A percentile compares a stretch with the other conserved stretches of the same genome.
These are phyloP conservation scores for Echium plantagineum DNA, from an alignment of 257 asterid species.

Conservation along the genomic window DNA sequence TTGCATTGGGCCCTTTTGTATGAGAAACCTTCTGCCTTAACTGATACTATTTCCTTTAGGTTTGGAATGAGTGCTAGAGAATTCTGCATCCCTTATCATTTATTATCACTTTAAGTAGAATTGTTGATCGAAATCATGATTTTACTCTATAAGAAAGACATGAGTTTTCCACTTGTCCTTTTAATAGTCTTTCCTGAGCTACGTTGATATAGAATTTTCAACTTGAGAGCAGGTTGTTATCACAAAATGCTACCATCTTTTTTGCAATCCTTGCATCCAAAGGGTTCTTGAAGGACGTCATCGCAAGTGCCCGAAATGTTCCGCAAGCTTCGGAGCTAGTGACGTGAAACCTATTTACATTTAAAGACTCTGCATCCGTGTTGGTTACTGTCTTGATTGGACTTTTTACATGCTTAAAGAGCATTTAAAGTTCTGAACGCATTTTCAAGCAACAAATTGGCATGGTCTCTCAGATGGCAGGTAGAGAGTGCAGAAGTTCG, in stretches of 20 bases:
- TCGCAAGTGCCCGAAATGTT: conserved; percentile 91
- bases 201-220: neutral
- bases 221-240: conserved; percentile 66
- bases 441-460: neutral
- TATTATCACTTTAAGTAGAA: too few relatives aligned
- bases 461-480: neutral
- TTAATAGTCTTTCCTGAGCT: neutral
- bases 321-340: conserved; percentile 69
- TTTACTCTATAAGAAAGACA: neutral
- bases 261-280: conserved; percentile 83
- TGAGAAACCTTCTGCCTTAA: too few relatives aligned
- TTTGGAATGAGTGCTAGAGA: too few relatives aligned
- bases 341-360: conserved; percentile 93
- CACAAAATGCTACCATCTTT: conserved; percentile 90
- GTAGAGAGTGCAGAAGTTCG: too few relatives aligned
- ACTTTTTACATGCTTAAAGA: neutral
- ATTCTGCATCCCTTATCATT: too few relatives aligned
- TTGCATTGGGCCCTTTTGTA: too few relatives aligned
- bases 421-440: neutral
- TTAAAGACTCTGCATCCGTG: conserved; percentile 11
- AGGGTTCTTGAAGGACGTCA: conserved; percentile 61
- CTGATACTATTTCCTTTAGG: too few relatives aligned
- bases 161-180: neutral
- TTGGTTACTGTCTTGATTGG: neutral
- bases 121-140: neutral